Base-by-base conservation (phyloP, 495 filamentous ascomycete species). In the Penicillium canariense region DNA sequence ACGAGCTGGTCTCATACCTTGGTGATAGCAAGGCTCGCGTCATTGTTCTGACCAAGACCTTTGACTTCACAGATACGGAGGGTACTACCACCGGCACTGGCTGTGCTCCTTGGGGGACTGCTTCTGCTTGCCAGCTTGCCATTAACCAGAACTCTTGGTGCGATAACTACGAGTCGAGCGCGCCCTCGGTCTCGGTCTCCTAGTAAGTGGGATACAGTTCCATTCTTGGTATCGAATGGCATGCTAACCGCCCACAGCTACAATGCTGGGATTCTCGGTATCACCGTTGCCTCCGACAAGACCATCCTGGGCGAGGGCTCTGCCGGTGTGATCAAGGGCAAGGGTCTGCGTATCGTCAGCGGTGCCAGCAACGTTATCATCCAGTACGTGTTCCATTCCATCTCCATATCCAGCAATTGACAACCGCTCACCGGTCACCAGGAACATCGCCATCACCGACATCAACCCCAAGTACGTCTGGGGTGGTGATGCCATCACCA, bases 91-190 rank as follows among this genome's bases (percentile, higher is more conserved):
- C 67, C 40, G 60, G 42, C 34, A 74, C 67, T 42, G 79, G 78
- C 26, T 81, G 77, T 50, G 69, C 74, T 40, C 72, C 73, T 18
- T 77, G 76, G 73, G 70, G 70, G 17, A 75, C 74, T 48, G 68
- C 44, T 30, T 62, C 61, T 48, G 73, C 39, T 27, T 80, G 71
- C 58, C 81, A 78, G 65, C 48, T 77, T 44, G 81, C 81, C 36
- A 83, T 84, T 58, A 78, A 81, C 67, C 56, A 74, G 62, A 65
- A 78, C 52, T 55, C 69, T 61, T 78, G 77, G 78, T 80, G 75
- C 55, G 60, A 38, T 11, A 75, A 73, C 63, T 74, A 74, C 51
- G 48, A 76, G 63, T 42, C 73, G 0, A 36, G 56, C 45, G 71
- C 73, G 8, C 69, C 71, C 0, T 52, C 53, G 5, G 66, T 67